Evolutionary conservation across 805 yeast species (phyloP), one percentile per base, ranked within the genome.

Genomic region (Saccharomycopsis sp.): DNA sequence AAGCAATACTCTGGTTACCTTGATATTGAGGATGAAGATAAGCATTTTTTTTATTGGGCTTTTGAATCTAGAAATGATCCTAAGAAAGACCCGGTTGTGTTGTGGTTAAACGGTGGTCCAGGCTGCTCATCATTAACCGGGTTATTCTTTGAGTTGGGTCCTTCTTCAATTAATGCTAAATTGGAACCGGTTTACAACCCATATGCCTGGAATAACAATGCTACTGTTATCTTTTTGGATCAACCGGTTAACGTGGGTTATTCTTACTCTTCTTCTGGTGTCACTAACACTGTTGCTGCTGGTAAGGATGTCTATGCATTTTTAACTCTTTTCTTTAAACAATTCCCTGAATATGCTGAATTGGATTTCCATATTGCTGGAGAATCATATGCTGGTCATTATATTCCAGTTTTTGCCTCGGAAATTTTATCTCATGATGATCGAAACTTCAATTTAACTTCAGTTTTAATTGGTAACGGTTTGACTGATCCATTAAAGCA

Each of bases 91-190:
- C 96, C 96, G 1, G 70, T 86, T 33, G 74, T 88, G 41, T 70
- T 90, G 54, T 88, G 96, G 95, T 72, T 87, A 59, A 87, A 87
- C 59, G 96, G 96, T 55, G 96, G 96, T 14, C 96, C 96, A 36
- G 96, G 96, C 3, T 87, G 96, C 65, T 84, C 94, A 13, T 85
- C 95, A 8, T 65, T 85, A 65, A 85, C 94, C 11, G 95, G 95
- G 0, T 71, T 85, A 53, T 82, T 86, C 59, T 85, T 85, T 60
- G 96, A 87, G 61, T 71, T 86, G 55, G 95, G 96, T 23, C 90
- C 95, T 13, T 71, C 94, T 2, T 70, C 79, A 19, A 78, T 86
- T 51, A 74, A 70, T 47, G 61, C 74, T 34, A 75, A 81, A 22
- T 60, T 79, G 48, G 73, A 74, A 56, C 89, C 89, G 19, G 70